phyloP scores from a whole-genome alignment of 768 basidiomycete species.

The Xerocomellus intermedius region DNA sequence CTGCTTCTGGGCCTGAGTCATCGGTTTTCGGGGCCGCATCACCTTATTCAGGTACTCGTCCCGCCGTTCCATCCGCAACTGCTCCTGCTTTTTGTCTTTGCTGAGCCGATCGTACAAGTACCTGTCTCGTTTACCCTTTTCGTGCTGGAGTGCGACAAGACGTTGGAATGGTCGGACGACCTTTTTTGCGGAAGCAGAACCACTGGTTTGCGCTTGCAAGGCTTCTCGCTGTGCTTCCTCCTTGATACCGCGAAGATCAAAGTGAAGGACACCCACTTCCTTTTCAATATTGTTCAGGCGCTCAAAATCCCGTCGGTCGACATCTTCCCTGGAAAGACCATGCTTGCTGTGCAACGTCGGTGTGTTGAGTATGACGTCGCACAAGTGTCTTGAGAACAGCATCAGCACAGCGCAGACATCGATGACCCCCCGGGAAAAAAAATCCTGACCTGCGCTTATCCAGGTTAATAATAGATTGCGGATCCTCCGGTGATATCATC shows the following conservation, averaged over 20 bases:
- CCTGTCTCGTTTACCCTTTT: conserved; percentile 80
- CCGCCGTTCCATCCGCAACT: conserved; percentile 65
- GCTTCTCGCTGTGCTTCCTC: conserved; percentile 75
- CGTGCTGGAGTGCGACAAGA: conserved; percentile 63
- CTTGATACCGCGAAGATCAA: conserved; percentile 70
- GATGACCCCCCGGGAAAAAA: background rate
- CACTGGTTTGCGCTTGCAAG: conserved; percentile 39
- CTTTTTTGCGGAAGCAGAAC: conserved; percentile 51
- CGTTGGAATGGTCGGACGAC: conserved; percentile 63
- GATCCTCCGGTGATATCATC: conserved; percentile 51
- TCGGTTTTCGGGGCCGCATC: conserved; percentile 57
- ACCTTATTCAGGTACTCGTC: conserved; percentile 75
- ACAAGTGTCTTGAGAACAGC: conserved; percentile 52
- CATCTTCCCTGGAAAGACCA: conserved; percentile 50
- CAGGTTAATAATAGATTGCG: conserved; percentile 67
- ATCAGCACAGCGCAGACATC: conserved; percentile 10
- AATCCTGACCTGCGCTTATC: conserved; percentile 71
- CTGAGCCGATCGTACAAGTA: conserved; percentile 64
- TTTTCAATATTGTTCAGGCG: conserved; percentile 74
- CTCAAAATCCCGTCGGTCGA: conserved; percentile 67
- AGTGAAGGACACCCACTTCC: conserved; percentile 57
- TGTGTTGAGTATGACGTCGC: conserved; percentile 58
- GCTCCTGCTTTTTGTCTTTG: conserved; percentile 76
- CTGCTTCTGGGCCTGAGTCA: conserved; percentile 59
- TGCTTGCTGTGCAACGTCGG: conserved; percentile 44